These are phyloP conservation scores for Debaryomycetaceae sp. DNA, from an alignment of 1,139 yeast species.

Conservation along the genomic window DNA sequence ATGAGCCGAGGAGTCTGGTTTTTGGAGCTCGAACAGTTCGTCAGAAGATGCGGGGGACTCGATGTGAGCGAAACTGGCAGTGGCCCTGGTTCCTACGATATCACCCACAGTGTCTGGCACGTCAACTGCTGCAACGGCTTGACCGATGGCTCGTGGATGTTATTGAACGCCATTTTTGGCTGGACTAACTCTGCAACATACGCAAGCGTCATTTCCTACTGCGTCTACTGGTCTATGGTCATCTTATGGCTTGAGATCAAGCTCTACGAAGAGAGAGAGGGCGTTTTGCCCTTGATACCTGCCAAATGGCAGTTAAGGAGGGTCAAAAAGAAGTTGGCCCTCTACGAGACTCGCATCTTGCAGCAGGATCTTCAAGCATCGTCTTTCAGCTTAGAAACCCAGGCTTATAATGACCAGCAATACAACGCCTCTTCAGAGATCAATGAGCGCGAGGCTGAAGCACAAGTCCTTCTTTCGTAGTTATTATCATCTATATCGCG, in stretches of 20 bases:
- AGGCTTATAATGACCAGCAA: constrained; percentile 8
- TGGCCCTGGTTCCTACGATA: constrained; percentile 94
- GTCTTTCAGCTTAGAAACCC: constrained; percentile 1
- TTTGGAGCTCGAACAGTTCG: constrained; percentile 68
- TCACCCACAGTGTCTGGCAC: constrained; percentile 82
- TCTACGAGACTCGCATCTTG: constrained; percentile 16
- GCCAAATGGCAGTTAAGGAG: constrained; percentile 55
- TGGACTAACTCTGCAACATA: constrained; percentile 96
- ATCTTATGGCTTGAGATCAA: constrained; percentile 49
- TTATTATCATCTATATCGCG: neutral
- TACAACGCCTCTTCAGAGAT: constrained; percentile 10
- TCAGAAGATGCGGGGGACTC: constrained; percentile 68
- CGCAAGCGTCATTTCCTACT: constrained; percentile 81
- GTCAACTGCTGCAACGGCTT: constrained; percentile 95
- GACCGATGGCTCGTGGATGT: constrained; percentile 90
- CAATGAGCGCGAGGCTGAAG: constrained; percentile 9
- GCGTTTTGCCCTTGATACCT: constrained; percentile 60
- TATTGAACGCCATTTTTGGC: constrained; percentile 86
- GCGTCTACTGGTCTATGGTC: constrained; percentile 69
- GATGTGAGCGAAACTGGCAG: constrained; percentile 88
- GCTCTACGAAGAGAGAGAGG: constrained; percentile 60
- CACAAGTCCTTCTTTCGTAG: constrained; percentile 8
- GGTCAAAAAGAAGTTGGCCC: constrained; percentile 46
- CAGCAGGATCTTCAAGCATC: constrained; percentile 4
- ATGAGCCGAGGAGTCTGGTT: constrained; percentile 79